Base-by-base conservation (phyloP, 495 filamentous ascomycete genomes). In the Aspergillus nidulans region DNA sequence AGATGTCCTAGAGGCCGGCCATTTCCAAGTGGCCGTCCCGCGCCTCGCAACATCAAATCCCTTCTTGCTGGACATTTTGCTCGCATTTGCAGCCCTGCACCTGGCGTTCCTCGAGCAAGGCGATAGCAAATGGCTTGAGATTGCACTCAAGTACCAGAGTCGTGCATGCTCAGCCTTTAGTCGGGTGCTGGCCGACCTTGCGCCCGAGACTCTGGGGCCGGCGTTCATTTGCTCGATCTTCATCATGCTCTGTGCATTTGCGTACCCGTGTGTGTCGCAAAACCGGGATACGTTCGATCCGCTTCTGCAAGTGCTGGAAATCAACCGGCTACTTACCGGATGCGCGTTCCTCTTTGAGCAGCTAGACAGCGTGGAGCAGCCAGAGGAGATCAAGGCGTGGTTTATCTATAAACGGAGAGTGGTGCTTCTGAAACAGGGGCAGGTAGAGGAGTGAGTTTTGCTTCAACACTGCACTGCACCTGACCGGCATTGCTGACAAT, bases 81-180 rank as follows among this genome's bases (percentile, higher is more conserved):
- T 80, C 4, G 77, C 77, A 1, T 51, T 81, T 6, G 69, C 77
- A 5, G 72, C 77, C 5, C 57, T 78, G 28, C 77, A 81, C 49
- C 59, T 81, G 24, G 69, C 70, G 3, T 68, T 70, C 34, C n/a
- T 69, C 1, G 69, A 74, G 34, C 18, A 53, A 9, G 59, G 63
- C 18, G 63, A 72, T 20, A 62, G 63, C n/a, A 58, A 58, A 12
- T 72, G 69, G 69, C 39, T 73, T 10, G 66, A 73, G 32, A 48
- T 62, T 15, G 72, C 69, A 0, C 58, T 71, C 23, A 59, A 63
- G 23, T 73, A 75, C 39, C 72, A 75, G 49, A 67, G 62, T 30
- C 64, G 66, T 13, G 64, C 72, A 1, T 71, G 69, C 25, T 64
- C 70, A 13, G 66, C 69, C 0, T 56, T 75, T 16, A 62, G 69